Base-by-base conservation (phyloP, 1,284 basidiomycete genomes). In the Singerocomus rubriflavus region DNA sequence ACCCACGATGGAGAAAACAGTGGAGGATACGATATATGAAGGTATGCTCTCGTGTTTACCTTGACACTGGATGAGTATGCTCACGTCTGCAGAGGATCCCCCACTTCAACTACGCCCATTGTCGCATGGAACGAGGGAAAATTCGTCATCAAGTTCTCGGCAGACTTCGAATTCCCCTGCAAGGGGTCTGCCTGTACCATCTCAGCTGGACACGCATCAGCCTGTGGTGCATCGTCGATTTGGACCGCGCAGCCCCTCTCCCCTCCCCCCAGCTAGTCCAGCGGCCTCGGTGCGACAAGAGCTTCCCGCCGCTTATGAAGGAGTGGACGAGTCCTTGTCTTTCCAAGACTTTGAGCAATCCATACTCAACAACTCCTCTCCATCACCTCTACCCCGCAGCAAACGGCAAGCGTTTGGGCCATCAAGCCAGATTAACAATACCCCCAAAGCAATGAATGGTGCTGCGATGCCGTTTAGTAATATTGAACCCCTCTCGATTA, bases 401-500 rank as follows among this genome's bases (percentile, higher is more conserved):
- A 82, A 76, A 65, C 80, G 84, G 36, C 82, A 82, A 61, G 74
- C 82, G 10, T 82, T 86, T 57, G 75, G 76, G 45, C 75, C 76
- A 5, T 72, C 71, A 16, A 71, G 64, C 40, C 79, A 78, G 60
- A 69, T 65, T 12, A 78, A 81, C 36, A 64, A 70, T 29, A 80
- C 76, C 0, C 79, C 80, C 7, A 81, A 73, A 58, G 63, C 62
- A 21, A 57, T 59, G 39, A 61, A 63, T 27, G 59, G 64, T 29
- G 48, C 61, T 16, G 48, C 50, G 27, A 49, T 25, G 31, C 59
- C 47, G 47, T 59, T 58, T 48, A 60, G 50, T 48, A 61, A 58
- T 27, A 66, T 88, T 27, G 86, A 88, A 60, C 88, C 88, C 9
- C 71, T 91, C 49, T 85, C 83, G 2, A 90, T 91, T 63, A 88